Base-by-base conservation (phyloP, 1,139 yeast genomes). In the Nakaseomyces nivariensis region DNA sequence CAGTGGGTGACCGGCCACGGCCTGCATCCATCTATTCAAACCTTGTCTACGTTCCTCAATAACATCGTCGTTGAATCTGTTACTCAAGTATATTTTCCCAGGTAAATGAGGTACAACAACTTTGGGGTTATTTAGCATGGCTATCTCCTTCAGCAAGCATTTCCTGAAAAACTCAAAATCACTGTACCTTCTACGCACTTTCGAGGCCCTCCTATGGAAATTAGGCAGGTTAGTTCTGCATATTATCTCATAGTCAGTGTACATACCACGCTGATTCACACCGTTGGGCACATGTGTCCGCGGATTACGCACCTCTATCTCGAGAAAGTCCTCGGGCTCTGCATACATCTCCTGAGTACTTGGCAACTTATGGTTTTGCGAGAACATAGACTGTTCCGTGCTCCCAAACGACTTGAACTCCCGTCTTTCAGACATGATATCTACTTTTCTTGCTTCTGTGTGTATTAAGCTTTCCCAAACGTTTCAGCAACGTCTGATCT, bases 301-400 rank as follows among this genome's bases (percentile, higher is more conserved):
- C 3, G 64, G 64, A 44, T 57, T 55, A 51, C 72, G 52, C 50
- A 80, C 95, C 67, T 90, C 97, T 40, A 94, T 82, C 67, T 92
- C 98, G 45, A 92, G 74, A 62, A 89, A 88, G 68, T 89, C 88
- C 67, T 92, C 98, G 0, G 97, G 97, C 58, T 86, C 96, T 0
- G 95, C 96, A 61, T 92, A 92, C 45, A 86, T 77, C 61, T 88
- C 96, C 56, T 79, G 86, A 66, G 82, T 82, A 8, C 88, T 76
- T 64, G 85, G 95, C 55, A 73, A 76, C 56, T 77, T 78, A 56
- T 60, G 63, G 13, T 56, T 56, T 31, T 49, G 52, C 10, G 61
- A 54, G 7, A 63, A 49, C 13, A 54, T 51, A 3, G 57, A 52
- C 36, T 58, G 58, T 46, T 61, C 66, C 11, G 63, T 55, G 26